Base-by-base conservation (phyloP, 352 stramenopile genomes). In the Phytophthora foliorum region DNA sequence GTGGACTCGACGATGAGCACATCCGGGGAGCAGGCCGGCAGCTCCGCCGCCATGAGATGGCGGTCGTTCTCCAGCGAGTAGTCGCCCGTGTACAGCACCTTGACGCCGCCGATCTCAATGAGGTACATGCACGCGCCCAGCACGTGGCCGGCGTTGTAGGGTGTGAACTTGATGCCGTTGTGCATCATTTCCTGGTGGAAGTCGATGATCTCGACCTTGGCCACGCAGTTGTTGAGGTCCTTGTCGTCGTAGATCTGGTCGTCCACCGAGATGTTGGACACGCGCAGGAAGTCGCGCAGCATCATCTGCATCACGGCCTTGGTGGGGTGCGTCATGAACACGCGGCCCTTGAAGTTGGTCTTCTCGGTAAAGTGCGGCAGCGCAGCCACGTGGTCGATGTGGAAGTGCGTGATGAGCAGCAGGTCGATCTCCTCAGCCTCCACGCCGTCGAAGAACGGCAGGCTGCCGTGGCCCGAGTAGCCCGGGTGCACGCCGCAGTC, bases 321-420 rank as follows among this genome's bases (percentile, higher is more conserved):
- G 14, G 98, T 99, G 19, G 98, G 96, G 80, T 99, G 97, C 32
- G 98, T 99, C 97, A 99, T 99, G 81, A 99, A 99, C 52, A 99
- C 98, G 44, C 85, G 83, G 25, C 97, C 97, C 57, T 97, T 98
- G 65, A 99, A 99, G 57, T 96, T 94, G 17, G 98, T 99, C 74
- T 99, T 97, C 77, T 99, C 98, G 1, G 97, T 99, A 51, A 99
- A 98, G 73, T 99, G 99, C 16, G 98, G 98, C 42, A 99, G 68
- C n/a, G 94, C 97, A 3, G 98, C 98, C 9, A 98, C 98, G 79
- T 99, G 98, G 80, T 99, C 98, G 55, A 99, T 95, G 82, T 99
- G 98, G 82, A 99, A 99, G 76, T 99, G 98, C 51, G 97, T 99
- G 51, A 99, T 98, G 27, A 99, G 80, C 52, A 99, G 77, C 50